Evolutionary conservation across 1,284 basidiomycete genomes (phyloP).

Genomic region (Cryptococcus sp.): DNA sequence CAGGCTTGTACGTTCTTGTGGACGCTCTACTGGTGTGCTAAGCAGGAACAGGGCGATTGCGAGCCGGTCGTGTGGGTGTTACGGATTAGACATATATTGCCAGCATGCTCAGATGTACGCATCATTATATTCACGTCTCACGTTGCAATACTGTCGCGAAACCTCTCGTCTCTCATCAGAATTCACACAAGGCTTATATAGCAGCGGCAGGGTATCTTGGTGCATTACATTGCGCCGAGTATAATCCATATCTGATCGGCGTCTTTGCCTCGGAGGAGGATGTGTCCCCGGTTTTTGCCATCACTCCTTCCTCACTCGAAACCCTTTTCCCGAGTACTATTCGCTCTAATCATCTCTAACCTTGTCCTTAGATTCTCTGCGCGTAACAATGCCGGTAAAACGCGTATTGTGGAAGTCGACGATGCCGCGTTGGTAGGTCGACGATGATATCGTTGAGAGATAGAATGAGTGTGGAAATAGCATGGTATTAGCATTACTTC

Average conservation of each 20-base stretch:
- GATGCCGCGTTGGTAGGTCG: no score
- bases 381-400: not conserved
- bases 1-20: not conserved
- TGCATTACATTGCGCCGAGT: slow-evolving; percentile 2
- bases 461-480: not conserved
- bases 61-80: no score
- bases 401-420: no score
- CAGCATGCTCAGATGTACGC: slow-evolving; percentile 8
- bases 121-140: not conserved
- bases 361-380: slow-evolving; percentile 45
- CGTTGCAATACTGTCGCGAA: not conserved
- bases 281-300: not conserved
- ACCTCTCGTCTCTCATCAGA: no score
- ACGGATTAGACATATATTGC: not conserved
- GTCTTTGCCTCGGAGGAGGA: no score
- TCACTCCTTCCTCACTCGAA: slow-evolving; percentile 1
- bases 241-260: no score
- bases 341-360: not conserved
- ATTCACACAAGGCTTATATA: no score
- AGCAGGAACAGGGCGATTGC: no score
- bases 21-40: no score
- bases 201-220: slow-evolving; percentile 6
- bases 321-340: slow-evolving; percentile 26
- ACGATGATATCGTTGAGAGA: not conserved
- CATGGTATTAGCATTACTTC: not conserved